These are phyloP conservation scores for Xylaria sp. DNA, from an alignment of 2,329 filamentous ascomycete genomes.

Conservation along the genomic window DNA sequence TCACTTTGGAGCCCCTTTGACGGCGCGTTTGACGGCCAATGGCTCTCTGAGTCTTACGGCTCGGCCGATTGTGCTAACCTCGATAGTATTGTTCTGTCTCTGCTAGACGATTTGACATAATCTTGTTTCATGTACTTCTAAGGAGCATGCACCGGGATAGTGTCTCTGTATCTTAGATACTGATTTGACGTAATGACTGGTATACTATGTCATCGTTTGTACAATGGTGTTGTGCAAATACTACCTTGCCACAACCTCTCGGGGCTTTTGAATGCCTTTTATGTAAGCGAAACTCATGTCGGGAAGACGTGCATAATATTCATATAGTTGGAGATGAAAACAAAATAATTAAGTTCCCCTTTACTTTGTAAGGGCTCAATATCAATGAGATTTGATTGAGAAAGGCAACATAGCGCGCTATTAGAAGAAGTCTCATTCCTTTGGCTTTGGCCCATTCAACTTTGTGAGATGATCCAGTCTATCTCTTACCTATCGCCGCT, in stretches of 20 bases:
- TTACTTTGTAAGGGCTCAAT: neutral
- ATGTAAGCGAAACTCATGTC: neutral
- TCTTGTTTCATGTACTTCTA: neutral
- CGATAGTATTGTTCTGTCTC: constrained; percentile 30
- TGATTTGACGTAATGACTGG: neutral
- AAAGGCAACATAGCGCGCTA: neutral
- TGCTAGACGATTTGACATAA: constrained; percentile 32
- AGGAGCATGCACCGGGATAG: neutral
- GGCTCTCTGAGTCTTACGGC: constrained; percentile 29
- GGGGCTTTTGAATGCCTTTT: neutral
- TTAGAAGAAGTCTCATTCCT: neutral
- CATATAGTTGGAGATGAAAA: neutral
- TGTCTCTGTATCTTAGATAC: neutral
- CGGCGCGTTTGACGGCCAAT: constrained; percentile 22
- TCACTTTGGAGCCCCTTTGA: constrained; percentile 29
- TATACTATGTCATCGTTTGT: neutral
- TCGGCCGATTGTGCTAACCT: constrained; percentile 26
- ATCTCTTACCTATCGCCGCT: too few species aligned
- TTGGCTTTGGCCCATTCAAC: too few species aligned
- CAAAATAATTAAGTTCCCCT: too few species aligned
- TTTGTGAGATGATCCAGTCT: too few species aligned
- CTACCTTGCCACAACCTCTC: constrained; percentile 4
- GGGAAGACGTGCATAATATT: neutral
- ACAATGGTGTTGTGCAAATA: neutral
- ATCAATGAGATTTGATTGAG: neutral